These are phyloP conservation scores for Chlamydomonas sp. DNA, from an alignment of 139 green algal species.

Conservation along the genomic window DNA sequence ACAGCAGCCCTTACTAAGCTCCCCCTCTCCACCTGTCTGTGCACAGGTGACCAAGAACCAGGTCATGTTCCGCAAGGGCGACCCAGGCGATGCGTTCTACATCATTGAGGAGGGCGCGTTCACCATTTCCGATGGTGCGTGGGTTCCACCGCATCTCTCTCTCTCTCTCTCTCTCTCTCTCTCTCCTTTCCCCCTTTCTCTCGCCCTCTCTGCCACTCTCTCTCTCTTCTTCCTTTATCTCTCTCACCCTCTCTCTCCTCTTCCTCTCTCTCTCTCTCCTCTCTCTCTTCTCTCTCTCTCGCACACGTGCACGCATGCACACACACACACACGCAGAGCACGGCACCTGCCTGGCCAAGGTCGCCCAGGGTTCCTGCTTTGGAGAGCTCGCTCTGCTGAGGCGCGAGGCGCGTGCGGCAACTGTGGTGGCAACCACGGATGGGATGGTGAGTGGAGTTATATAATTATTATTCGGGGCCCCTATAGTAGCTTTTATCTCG, in stretches of 20 bases:
- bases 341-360: constrained; percentile 36
- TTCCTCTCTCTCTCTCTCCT: too few species aligned
- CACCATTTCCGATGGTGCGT: constrained; percentile 54
- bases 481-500: too few species aligned
- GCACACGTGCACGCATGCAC: too few species aligned
- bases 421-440: constrained; percentile 46
- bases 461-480: too few species aligned
- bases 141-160: too few species aligned
- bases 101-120: constrained; percentile 75
- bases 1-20: background rate
- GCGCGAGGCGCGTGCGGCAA: constrained; percentile 57
- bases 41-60: constrained; percentile 36
- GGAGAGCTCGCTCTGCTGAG: constrained; percentile 80
- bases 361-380: constrained; percentile 76
- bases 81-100: constrained; percentile 75
- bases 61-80: constrained; percentile 57
- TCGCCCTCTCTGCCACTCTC: too few species aligned
- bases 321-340: too few species aligned
- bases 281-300: too few species aligned
- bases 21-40: constrained; percentile 1
- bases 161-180: too few species aligned
- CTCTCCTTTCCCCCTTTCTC: too few species aligned
- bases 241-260: too few species aligned
- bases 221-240: too few species aligned
- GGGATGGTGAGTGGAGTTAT: constrained; percentile 45